phyloP scores from a whole-genome alignment of 2,329 filamentous ascomycete species.

The Ceratocystis huliohia region DNA sequence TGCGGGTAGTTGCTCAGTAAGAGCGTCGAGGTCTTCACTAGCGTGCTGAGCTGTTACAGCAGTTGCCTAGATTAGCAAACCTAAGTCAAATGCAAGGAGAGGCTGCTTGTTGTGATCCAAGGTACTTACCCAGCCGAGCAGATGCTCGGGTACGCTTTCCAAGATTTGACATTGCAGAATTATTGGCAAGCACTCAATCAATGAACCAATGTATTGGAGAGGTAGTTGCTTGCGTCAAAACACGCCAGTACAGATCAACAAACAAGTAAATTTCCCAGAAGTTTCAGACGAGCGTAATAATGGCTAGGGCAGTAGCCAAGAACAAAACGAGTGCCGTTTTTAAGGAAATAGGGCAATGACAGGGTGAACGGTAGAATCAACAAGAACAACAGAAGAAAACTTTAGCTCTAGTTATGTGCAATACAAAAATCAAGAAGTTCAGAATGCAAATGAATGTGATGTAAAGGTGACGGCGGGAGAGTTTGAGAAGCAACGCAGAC shows the following conservation, averaged over 20 bases:
- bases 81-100: background rate
- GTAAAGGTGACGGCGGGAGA: conserved; percentile 1
- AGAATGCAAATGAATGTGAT: background rate
- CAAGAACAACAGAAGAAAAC: background rate
- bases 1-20: conserved; percentile 12
- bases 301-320: background rate
- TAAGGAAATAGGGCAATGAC: background rate
- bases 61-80: background rate
- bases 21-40: conserved; percentile 4
- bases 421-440: background rate
- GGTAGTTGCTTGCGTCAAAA: conserved; percentile 1
- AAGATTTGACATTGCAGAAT: conserved; percentile 14
- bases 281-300: conserved; percentile 9
- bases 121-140: conserved; percentile 19
- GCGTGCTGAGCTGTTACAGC: background rate
- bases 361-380: background rate
- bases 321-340: background rate
- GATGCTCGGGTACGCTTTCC: conserved; percentile 20
- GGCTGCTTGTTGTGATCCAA: background rate
- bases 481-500: background rate
- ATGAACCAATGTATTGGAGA: background rate
- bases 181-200: conserved; percentile 3
- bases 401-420: background rate
- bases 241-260: background rate
- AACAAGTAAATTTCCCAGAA: background rate